Evolutionary conservation across 371 early-diverging fungal genomes (phyloP), one percentile per base, ranked within the genome.

Genomic region (Mortierella sp.): DNA sequence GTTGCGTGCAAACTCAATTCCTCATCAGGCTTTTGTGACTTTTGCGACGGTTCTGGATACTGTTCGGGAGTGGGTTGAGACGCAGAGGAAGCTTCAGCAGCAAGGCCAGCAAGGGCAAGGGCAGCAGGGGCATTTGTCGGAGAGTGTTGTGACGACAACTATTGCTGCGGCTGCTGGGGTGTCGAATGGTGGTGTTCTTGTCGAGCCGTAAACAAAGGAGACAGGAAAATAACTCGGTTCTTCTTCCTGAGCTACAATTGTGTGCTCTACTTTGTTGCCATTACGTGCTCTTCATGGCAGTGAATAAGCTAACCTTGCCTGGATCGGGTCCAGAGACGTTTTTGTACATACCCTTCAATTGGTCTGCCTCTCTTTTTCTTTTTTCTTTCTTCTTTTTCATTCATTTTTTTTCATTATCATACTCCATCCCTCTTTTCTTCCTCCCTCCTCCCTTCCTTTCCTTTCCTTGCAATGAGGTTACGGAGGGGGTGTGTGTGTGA

Each of bases 1-100:
- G 28, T 76, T 55, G 31, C 72, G 76, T 0, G 79, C 76, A 8
- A 79, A 79, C n/a, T 54, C 57, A 31, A 79, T 83, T 37, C 40
- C 70, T 5, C 82, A 82, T 72, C 51, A 24, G 0, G 48, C 44
- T 0, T 82, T 82, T 70, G 70, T 76, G 0, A 75, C 79, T 1
- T 82, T 82, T 69, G 61, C 54, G 3, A 79, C 76, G 1, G 82
- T 82, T 0, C 69, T 26, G 10, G 82, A 78, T 8, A 51, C 43
- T 8, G 79, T 69, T 16, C 34, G 59, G 54, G 76, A 78, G 1
- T 82, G 82, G 82, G 10, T 82, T 26, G 61, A 61, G 50, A 16
- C 50, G 3, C 50, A 50, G 50, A 50, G 16, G 16, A 50, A 14
- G 50, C 9, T 10, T 19, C 61, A 61, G 19, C 61, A 59, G 10